Conservation (phyloP, 805 yeast species). For the Wickerhamomyces alni region DNA sequence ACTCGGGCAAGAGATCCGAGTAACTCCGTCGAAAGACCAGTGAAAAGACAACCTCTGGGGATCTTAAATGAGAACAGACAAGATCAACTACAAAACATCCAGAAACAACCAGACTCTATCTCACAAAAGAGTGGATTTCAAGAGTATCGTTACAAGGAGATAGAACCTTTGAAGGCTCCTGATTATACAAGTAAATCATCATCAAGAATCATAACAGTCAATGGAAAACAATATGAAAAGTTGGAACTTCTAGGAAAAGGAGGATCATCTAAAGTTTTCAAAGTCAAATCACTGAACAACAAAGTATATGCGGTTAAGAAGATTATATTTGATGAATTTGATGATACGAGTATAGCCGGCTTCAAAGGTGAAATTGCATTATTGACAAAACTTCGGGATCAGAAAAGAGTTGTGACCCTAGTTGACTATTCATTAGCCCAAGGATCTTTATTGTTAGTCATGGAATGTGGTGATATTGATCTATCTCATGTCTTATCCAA, state of each 20-base stretch:
- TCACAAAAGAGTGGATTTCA: slow-evolving; percentile 3
- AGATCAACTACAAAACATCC: slow-evolving; percentile 7
- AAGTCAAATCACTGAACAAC: slow-evolving; percentile 54
- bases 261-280: slow-evolving; percentile 88
- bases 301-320: slow-evolving; percentile 73
- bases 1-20: neutral
- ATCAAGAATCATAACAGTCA: slow-evolving; percentile 34
- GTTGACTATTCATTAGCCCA: slow-evolving; percentile 66
- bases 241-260: slow-evolving; percentile 83
- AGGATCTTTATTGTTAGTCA: slow-evolving; percentile 62
- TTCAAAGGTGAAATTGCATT: slow-evolving; percentile 89
- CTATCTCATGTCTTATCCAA: slow-evolving; percentile 71
- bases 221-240: slow-evolving; percentile 62
- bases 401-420: slow-evolving; percentile 71
- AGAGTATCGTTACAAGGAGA: slow-evolving; percentile 14
- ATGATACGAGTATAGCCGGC: slow-evolving; percentile 63
- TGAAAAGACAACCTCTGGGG: slow-evolving; percentile 15
- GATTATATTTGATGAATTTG: slow-evolving; percentile 77
- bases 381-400: slow-evolving; percentile 48
- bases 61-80: slow-evolving; percentile 10
- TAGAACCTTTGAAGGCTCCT: slow-evolving; percentile 20
- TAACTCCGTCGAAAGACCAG: slow-evolving; percentile 6
- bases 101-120: slow-evolving; percentile 2
- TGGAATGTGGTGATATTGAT: slow-evolving; percentile 96
- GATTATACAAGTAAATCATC: slow-evolving; percentile 13